phyloP scores from a whole-genome alignment of 768 basidiomycete genomes.

The Calocybe gangraenosa region DNA sequence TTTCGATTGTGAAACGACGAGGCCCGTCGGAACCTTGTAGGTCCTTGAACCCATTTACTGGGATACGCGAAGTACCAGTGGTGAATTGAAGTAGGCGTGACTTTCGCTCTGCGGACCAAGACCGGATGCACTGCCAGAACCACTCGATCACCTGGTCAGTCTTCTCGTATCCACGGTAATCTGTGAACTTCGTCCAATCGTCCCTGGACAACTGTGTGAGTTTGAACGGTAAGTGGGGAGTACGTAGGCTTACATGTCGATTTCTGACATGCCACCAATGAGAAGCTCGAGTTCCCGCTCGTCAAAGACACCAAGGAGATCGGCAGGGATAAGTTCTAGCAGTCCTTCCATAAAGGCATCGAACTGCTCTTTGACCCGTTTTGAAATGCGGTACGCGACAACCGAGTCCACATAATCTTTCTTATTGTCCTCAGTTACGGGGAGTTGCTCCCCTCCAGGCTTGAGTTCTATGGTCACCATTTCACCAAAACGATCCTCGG shows the following conservation, averaged over 20 bases:
- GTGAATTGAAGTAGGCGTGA: constrained; percentile 86
- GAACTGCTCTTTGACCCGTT: constrained; percentile 80
- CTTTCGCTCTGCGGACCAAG: constrained; percentile 89
- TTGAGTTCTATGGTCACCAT: constrained; percentile 63
- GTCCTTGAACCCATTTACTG: constrained; percentile 94
- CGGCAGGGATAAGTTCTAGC: constrained; percentile 77
- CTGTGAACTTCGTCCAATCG: constrained; percentile 93
- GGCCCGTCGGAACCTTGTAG: constrained; percentile 92
- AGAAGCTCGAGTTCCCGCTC: constrained; percentile 86
- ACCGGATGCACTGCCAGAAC: constrained; percentile 93
- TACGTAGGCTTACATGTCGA: constrained; percentile 61
- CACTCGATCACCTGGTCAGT: constrained; percentile 87
- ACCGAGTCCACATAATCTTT: constrained; percentile 74
- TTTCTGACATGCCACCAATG: constrained; percentile 92
- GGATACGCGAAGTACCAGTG: constrained; percentile 78
- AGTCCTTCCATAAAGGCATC: constrained; percentile 84
- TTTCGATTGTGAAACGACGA: constrained; percentile 90
- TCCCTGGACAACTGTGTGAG: constrained; percentile 40
- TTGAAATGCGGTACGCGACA: constrained; percentile 80
- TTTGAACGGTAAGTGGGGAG: neutral
- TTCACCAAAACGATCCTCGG: constrained; percentile 76
- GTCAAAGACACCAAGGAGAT: constrained; percentile 86
- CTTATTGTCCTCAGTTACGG: constrained; percentile 75
- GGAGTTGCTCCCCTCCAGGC: constrained; percentile 52
- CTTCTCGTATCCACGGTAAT: constrained; percentile 85